These are phyloP conservation scores for Kodamaea hsintzibuensis DNA, from an alignment of 805 yeast genomes.

Conservation along the genomic window DNA sequence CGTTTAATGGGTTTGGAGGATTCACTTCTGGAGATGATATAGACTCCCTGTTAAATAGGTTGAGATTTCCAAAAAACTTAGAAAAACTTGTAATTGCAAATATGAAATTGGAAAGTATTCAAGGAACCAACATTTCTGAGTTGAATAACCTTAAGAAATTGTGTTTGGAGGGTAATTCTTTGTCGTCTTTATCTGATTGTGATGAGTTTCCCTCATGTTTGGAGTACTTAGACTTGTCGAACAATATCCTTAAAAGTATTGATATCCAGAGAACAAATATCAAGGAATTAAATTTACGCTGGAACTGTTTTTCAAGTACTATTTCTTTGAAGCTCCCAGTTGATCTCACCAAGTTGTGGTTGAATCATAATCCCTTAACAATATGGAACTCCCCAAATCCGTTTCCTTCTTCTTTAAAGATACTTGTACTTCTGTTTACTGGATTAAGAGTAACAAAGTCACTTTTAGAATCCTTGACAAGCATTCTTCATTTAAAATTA, in stretches of 20 bases:
- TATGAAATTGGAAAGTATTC: neutral
- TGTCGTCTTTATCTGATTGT: neutral
- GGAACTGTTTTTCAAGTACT: neutral
- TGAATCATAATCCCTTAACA: slow-evolving; percentile 2
- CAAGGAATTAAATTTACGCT: neutral
- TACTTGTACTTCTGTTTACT: slow-evolving; percentile 2
- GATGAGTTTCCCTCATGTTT: neutral
- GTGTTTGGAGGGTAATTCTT: slow-evolving; percentile 3
- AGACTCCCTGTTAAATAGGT: neutral
- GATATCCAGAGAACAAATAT: neutral
- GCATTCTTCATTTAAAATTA: neutral
- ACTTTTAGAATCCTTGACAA: slow-evolving; percentile 1
- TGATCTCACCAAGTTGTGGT: slow-evolving; percentile 1
- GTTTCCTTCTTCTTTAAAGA: neutral
- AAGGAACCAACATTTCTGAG: neutral
- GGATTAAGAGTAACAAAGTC: neutral
- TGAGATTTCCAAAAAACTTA: neutral
- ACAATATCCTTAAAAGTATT: neutral
- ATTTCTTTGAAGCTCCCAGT: neutral
- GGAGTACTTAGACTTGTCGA: neutral
- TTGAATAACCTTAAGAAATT: neutral
- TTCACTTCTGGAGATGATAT: neutral
- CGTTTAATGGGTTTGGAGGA: slow-evolving; percentile 4
- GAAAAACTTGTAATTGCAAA: slow-evolving; percentile 1
- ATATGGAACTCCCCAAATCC: neutral